Evolutionary conservation across 345 rosid genomes (phyloP).

Genomic region (Sonneratia alba): DNA sequence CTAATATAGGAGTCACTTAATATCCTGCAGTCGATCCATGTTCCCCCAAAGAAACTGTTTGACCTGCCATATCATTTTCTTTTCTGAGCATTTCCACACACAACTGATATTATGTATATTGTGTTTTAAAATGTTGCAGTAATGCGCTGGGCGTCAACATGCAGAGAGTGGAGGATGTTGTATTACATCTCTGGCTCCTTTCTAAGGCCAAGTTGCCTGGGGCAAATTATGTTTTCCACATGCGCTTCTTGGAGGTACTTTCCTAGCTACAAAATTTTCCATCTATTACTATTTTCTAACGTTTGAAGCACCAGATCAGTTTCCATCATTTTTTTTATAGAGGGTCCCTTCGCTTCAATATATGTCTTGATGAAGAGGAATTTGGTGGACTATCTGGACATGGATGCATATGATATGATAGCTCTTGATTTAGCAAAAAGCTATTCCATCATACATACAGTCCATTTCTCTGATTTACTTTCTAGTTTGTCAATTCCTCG

Average conservation of each 20-base stretch:
- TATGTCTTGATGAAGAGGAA: background rate
- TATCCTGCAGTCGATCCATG: too few species aligned
- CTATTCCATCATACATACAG: background rate
- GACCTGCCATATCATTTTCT: too few species aligned
- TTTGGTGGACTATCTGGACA: background rate
- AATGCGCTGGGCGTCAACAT: slow-evolving; percentile 56
- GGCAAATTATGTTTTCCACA: slow-evolving; percentile 42
- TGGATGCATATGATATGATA: background rate
- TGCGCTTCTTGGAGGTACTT: slow-evolving; percentile 57
- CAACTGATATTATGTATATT: background rate
- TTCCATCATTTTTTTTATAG: background rate
- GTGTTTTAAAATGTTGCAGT: slow-evolving; percentile 18
- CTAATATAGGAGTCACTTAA: too few species aligned
- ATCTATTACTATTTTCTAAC: background rate
- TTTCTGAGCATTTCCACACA: background rate
- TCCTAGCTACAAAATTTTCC: background rate
- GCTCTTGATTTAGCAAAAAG: background rate
- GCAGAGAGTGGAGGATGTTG: slow-evolving; percentile 56
- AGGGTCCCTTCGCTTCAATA: background rate
- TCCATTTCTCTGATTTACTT: background rate
- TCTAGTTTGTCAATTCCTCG: background rate
- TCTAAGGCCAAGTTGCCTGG: slow-evolving; percentile 47
- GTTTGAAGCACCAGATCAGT: background rate
- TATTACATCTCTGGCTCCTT: slow-evolving; percentile 50
- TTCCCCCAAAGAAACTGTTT: too few species aligned